Evolutionary conservation across 768 basidiomycete genomes (phyloP).

Genomic region (Peribolospora baueri): DNA sequence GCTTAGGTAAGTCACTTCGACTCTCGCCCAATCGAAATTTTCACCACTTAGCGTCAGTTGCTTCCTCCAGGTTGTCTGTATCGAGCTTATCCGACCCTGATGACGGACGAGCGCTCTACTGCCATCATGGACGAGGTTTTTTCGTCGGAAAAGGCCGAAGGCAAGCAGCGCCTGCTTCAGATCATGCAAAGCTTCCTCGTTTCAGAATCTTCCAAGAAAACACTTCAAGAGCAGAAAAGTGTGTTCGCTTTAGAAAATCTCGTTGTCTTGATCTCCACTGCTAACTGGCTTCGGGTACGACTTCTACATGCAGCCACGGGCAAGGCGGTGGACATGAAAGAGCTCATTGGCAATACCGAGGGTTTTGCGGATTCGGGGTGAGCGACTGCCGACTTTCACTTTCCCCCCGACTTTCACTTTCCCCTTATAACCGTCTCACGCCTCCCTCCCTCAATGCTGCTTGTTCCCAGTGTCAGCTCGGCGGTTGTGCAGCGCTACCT

Average conservation of each 20-base stretch:
- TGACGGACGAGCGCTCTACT: conserved; percentile 56
- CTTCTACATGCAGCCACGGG: conserved; percentile 9
- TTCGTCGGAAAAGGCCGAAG: conserved; percentile 42
- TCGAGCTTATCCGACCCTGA: conserved; percentile 69
- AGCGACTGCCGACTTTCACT: background rate
- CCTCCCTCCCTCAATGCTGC: background rate
- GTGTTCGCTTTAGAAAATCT: background rate
- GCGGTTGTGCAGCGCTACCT: conserved; percentile 86
- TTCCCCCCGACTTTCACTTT: background rate
- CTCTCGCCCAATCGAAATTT: background rate
- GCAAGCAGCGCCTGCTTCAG: conserved; percentile 45
- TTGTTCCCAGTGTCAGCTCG: conserved; percentile 50
- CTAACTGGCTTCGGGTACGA: too few species aligned
- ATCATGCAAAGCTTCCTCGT: conserved; percentile 81
- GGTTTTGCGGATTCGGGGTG: conserved; percentile 95
- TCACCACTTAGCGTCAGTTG: background rate
- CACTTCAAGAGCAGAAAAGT: conserved; percentile 42
- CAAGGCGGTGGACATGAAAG: conserved; percentile 52
- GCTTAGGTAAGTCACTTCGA: conserved; percentile 39
- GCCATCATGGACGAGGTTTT: conserved; percentile 79
- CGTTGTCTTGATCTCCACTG: background rate
- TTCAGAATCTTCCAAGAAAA: conserved; percentile 56
- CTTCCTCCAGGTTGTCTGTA: conserved; percentile 51
- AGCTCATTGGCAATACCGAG: conserved; percentile 81
- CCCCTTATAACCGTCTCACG: background rate